These are phyloP conservation scores for Aspergillus phoenicis DNA, from an alignment of 2,329 filamentous ascomycete species.

Conservation along the genomic window DNA sequence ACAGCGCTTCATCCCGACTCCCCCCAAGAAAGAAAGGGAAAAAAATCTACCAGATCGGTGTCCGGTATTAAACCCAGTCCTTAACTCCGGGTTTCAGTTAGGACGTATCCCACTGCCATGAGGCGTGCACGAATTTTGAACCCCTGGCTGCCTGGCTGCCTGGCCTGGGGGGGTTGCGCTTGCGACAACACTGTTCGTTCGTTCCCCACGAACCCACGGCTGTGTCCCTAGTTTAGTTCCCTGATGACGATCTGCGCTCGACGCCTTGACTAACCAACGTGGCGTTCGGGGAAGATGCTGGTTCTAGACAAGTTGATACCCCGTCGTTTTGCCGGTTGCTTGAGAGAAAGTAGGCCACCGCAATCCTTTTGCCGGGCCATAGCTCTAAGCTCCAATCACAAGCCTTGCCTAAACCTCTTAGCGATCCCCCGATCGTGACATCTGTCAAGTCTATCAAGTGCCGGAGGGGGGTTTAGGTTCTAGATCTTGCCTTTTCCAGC, in stretches of 20 bases:
- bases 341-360: conserved; percentile 5
- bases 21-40: too few species aligned
- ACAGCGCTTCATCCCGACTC: neutral
- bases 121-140: neutral
- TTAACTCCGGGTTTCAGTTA: neutral
- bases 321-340: conserved; percentile 5
- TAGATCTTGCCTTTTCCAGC: conserved; percentile 4
- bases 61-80: neutral
- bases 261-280: conserved; percentile 20
- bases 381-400: conserved; percentile 5
- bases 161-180: conserved; percentile 13
- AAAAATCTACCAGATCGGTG: neutral
- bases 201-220: conserved; percentile 20
- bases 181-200: conserved; percentile 12
- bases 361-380: neutral
- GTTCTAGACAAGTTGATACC: conserved; percentile 13
- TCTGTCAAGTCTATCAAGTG: conserved; percentile 1
- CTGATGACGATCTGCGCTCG: conserved; percentile 26
- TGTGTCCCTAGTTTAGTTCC: conserved; percentile 8
- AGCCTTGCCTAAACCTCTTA: neutral
- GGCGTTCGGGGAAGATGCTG: conserved; percentile 10
- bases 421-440: conserved; percentile 3
- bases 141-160: conserved; percentile 12
- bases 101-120: neutral
- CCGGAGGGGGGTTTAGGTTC: neutral